Base-by-base conservation (phyloP, 257 asterid genomes). In the Phtheirospermum japonicum region DNA sequence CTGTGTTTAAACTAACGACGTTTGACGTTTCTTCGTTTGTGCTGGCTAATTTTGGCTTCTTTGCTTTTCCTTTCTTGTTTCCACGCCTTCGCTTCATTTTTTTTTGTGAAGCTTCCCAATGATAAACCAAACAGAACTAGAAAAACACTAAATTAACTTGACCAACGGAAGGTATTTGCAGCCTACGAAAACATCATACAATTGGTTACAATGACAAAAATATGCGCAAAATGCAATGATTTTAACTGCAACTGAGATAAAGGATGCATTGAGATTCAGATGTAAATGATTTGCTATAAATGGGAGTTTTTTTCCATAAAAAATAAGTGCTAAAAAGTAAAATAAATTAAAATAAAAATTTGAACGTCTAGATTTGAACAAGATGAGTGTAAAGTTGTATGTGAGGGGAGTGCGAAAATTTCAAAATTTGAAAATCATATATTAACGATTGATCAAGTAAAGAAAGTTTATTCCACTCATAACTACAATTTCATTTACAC, bases 51-150 rank as follows among this genome's bases (percentile, higher is more conserved):
- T 79, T 81, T 6, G 82, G 85, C 70, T 85, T 92, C 82, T 85
- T 89, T 11, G 69, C 65, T 63, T 65, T 86, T 70, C 95, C 83
- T 76, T 83, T 87, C 80, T 82, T 89, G 71, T 67, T 77, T 64
- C 95, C 94, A 59, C 89, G 85, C 66, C 61, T 81, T 70, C 99
- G 84, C 79, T 89, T 92, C 99, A 89, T 89, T 46, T 46, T 71
- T 68, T 39, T n/a, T n/a, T 7, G 51, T 18, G 36, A 34, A 63
- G 59, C 23, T n/a, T 54, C 59, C 46, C 67, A 59, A 64, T 17
- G 31, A 19, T 55, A 48, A 49, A 10, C 61, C 55, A 48, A 67
- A 50, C 64, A 67, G 71, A 69, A 57, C 28, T n/a, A 61, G 40
- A 19, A 12, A 51, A 58, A 70, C 1, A 50, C 48, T 28, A 40